A percentile compares a stretch with the other conserved stretches of the same genome.
phyloP scores from a whole-genome alignment of 768 basidiomycete species.

The Boletus sp. region DNA sequence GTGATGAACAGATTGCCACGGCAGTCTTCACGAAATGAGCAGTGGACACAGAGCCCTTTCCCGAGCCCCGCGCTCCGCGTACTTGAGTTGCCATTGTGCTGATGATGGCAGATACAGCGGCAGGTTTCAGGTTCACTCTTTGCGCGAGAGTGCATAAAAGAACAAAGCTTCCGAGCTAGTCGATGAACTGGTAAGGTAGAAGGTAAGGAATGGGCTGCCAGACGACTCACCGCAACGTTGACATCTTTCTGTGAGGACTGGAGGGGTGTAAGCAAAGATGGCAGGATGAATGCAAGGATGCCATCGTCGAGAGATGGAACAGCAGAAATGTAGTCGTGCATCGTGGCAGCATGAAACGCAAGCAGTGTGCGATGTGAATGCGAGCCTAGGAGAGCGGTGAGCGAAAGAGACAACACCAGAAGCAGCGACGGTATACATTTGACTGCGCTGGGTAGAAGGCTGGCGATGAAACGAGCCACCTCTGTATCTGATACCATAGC shows the following conservation, averaged over 20 bases:
- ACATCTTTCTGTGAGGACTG: conserved; percentile 46
- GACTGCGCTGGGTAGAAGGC: conserved; percentile 59
- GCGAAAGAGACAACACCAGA: not conserved
- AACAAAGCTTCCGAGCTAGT: conserved; percentile 70
- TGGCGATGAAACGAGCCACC: conserved; percentile 68
- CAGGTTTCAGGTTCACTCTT: conserved; percentile 54
- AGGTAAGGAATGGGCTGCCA: not conserved
- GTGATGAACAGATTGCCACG: conserved; percentile 62
- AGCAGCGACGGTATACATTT: conserved; percentile 33
- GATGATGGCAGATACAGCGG: conserved; percentile 61
- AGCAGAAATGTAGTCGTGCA: conserved; percentile 76
- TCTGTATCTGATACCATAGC: conserved; percentile 74
- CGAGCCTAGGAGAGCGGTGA: conserved; percentile 28
- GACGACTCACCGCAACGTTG: conserved; percentile 46
- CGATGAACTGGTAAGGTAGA: not conserved
- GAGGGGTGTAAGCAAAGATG: conserved; percentile 61
- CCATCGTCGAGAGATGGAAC: conserved; percentile 61
- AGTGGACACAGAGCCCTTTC: conserved; percentile 39
- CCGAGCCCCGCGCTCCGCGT: conserved; percentile 17
- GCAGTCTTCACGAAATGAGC: conserved; percentile 65
- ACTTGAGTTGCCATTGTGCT: conserved; percentile 52
- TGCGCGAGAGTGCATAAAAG: conserved; percentile 69
- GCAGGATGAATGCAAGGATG: conserved; percentile 60
- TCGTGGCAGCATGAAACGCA: conserved; percentile 76
- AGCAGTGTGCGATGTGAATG: conserved; percentile 67